Evolutionary conservation across 2,329 filamentous ascomycete species (phyloP).

Genomic region (Talaromyces marneffei): DNA sequence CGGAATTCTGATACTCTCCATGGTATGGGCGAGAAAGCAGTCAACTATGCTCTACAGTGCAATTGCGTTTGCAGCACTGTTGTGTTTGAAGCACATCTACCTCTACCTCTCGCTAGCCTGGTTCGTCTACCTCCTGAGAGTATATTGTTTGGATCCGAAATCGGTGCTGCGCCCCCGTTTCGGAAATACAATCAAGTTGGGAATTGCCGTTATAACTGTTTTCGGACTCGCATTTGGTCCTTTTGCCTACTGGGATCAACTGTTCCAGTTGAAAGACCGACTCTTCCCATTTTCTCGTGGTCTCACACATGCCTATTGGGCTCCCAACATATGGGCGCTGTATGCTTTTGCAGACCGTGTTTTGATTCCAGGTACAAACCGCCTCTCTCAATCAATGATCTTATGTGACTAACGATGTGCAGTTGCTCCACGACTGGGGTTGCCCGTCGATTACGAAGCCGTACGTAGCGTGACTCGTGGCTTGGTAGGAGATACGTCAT

Average conservation of each 20-base stretch:
- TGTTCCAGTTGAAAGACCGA: constrained; percentile 74
- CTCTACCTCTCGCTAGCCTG: constrained; percentile 94
- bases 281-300: constrained; percentile 92
- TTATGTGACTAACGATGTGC: constrained; percentile 16
- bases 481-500: constrained; percentile 86
- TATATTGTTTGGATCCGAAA: constrained; percentile 75
- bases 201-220: constrained; percentile 62
- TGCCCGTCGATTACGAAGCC: constrained; percentile 67
- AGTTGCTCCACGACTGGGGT: constrained; percentile 77
- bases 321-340: constrained; percentile 92
- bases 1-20: constrained; percentile 77
- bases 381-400: not conserved
- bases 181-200: constrained; percentile 77
- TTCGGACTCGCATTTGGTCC: constrained; percentile 83
- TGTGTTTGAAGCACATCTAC: constrained; percentile 98
- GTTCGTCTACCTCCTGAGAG: constrained; percentile 84
- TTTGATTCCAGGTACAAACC: constrained; percentile 66
- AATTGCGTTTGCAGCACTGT: constrained; percentile 71
- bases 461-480: constrained; percentile 86
- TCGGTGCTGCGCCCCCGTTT: constrained; percentile 72
- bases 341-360: constrained; percentile 87
- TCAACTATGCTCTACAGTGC: constrained; percentile 73
- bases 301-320: constrained; percentile 97
- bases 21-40: constrained; percentile 72
- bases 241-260: constrained; percentile 73